A percentile compares a stretch with the other conserved stretches of the same genome.
These are phyloP conservation scores for Globisporangium middletonii DNA, from an alignment of 352 stramenopile species.

Conservation along the genomic window DNA sequence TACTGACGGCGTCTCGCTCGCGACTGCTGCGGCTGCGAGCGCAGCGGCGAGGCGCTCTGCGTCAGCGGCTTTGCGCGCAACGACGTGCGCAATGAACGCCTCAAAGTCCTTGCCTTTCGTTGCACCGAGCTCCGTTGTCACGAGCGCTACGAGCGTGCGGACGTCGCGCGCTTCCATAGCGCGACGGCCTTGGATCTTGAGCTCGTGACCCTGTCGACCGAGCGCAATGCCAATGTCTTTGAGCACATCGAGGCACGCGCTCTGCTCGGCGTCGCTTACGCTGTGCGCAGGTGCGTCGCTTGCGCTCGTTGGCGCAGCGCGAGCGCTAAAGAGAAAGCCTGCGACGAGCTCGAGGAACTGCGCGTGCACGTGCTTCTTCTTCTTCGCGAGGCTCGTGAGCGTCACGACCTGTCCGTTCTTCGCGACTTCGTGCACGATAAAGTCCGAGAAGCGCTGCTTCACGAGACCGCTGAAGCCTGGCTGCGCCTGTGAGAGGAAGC, in stretches of 20 bases:
- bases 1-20: neutral
- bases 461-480: conserved; percentile 58
- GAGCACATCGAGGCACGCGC: conserved; percentile 19
- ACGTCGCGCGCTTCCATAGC: conserved; percentile 46
- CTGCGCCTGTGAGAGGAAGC: conserved; percentile 31
- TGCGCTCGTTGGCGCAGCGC: neutral
- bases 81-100: conserved; percentile 60
- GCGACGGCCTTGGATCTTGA: conserved; percentile 15
- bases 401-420: conserved; percentile 20
- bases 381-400: conserved; percentile 30
- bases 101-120: conserved; percentile 74
- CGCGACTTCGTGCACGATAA: conserved; percentile 74
- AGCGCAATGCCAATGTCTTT: conserved; percentile 10
- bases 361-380: conserved; percentile 24
- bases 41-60: conserved; percentile 11
- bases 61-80: conserved; percentile 27
- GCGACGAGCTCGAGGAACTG: conserved; percentile 36
- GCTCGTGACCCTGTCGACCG: conserved; percentile 2
- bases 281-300: neutral
- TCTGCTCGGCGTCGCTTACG: neutral
- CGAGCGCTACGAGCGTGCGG: conserved; percentile 38
- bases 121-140: conserved; percentile 45
- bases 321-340: conserved; percentile 19
- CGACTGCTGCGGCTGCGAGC: conserved; percentile 1
- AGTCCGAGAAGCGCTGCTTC: conserved; percentile 84